phyloP scores from a whole-genome alignment of 176 grass and related monocot species.

The Areca catechu region DNA sequence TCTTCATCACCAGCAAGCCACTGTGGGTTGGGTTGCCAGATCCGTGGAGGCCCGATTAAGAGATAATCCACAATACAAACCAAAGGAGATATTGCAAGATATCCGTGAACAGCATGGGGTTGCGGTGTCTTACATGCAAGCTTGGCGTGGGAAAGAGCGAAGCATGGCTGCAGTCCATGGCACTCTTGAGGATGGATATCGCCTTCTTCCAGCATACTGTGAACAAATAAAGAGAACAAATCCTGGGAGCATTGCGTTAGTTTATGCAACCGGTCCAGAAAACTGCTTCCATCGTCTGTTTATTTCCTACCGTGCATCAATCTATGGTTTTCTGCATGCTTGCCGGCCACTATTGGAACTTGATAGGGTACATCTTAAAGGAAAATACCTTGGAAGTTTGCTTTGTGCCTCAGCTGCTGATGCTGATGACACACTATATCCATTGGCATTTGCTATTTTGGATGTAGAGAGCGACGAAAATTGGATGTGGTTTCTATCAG shows the following conservation, averaged over 20 bases:
- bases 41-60: slow-evolving; percentile 80
- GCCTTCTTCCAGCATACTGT: slow-evolving; percentile 80
- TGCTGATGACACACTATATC: slow-evolving; percentile 69
- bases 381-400: slow-evolving; percentile 93
- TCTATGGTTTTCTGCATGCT: slow-evolving; percentile 81
- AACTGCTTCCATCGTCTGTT: slow-evolving; percentile 89
- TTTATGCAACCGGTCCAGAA: slow-evolving; percentile 45
- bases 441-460: slow-evolving; percentile 81
- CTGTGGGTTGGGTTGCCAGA: slow-evolving; percentile 88
- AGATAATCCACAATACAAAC: slow-evolving; percentile 86
- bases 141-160: slow-evolving; percentile 95
- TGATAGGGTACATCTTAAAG: slow-evolving; percentile 84
- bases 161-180: slow-evolving; percentile 93
- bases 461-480: slow-evolving; percentile 83
- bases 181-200: slow-evolving; percentile 95
- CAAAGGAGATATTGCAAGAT: slow-evolving; percentile 97
- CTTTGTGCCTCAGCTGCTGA: slow-evolving; percentile 92
- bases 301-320: slow-evolving; percentile 75
- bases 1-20: slow-evolving; percentile 92
- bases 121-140: slow-evolving; percentile 96
- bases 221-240: slow-evolving; percentile 70
- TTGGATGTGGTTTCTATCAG: slow-evolving; percentile 97
- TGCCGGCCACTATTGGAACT: slow-evolving; percentile 90
- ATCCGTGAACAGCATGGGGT: slow-evolving; percentile 88
- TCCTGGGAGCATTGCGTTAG: slow-evolving; percentile 74